phyloP scores from a whole-genome alignment of 2,329 filamentous ascomycete genomes.

The Paracorniculantispora psalliotae region DNA sequence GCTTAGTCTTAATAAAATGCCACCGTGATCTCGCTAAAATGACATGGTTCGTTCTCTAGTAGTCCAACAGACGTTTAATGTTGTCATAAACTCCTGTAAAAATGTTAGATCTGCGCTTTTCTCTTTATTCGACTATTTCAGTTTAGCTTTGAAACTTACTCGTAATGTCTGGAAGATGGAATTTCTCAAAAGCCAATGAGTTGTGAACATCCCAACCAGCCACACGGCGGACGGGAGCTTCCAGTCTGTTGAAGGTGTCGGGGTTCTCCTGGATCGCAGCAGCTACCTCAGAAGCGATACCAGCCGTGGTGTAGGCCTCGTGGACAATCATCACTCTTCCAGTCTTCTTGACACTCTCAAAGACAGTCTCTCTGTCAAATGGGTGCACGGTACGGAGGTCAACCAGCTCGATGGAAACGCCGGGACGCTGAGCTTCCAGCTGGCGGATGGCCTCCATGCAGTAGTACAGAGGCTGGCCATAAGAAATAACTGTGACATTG shows the following conservation, averaged over 20 bases:
- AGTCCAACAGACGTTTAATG: slow-evolving; percentile 62
- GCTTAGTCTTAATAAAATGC: not conserved
- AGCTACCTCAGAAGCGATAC: slow-evolving; percentile 83
- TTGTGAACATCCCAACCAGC: slow-evolving; percentile 88
- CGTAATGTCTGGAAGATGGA: slow-evolving; percentile 78
- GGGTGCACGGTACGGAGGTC: slow-evolving; percentile 86
- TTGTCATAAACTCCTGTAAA: slow-evolving; percentile 62
- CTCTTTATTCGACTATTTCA: no score
- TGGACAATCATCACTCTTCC: slow-evolving; percentile 84
- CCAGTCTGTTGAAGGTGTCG: slow-evolving; percentile 72
- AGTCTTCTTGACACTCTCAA: slow-evolving; percentile 81
- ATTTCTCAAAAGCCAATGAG: slow-evolving; percentile 72
- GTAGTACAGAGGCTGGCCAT: slow-evolving; percentile 83
- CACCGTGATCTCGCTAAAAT: slow-evolving; percentile 3
- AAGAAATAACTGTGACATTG: slow-evolving; percentile 79
- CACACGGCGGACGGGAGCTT: slow-evolving; percentile 79
- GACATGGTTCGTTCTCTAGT: slow-evolving; percentile 37
- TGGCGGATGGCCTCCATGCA: slow-evolving; percentile 72
- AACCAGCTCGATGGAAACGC: slow-evolving; percentile 73
- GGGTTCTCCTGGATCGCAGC: slow-evolving; percentile 77
- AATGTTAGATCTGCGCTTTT: not conserved
- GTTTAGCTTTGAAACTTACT: slow-evolving; percentile 53
- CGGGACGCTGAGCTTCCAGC: slow-evolving; percentile 67
- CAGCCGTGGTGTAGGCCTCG: slow-evolving; percentile 86
- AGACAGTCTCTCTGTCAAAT: slow-evolving; percentile 78